Conservation (phyloP, 2,329 filamentous ascomycete species). For the Pezicula carpinea region DNA sequence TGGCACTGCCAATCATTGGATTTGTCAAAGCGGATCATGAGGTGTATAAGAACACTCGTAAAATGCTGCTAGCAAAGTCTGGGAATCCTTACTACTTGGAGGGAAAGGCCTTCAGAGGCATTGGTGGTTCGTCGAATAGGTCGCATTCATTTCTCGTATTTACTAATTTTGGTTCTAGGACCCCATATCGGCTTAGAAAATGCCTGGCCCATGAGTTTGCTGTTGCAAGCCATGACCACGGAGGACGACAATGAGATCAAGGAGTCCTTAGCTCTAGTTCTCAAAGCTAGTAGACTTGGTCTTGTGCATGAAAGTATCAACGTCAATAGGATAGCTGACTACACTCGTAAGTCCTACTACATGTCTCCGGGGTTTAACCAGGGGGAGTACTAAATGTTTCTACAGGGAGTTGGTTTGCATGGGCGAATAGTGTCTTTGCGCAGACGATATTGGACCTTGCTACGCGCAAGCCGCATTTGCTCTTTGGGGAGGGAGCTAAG, state of each 20-base stretch:
- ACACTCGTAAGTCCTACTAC: slow-evolving; percentile 59
- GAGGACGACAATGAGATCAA: slow-evolving; percentile 79
- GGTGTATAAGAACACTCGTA: slow-evolving; percentile 84
- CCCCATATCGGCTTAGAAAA: slow-evolving; percentile 77
- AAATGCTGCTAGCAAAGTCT: slow-evolving; percentile 43
- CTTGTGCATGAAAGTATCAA: slow-evolving; percentile 90
- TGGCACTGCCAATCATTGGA: slow-evolving; percentile 74
- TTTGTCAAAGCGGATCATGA: slow-evolving; percentile 62
- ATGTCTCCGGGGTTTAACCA: slow-evolving; percentile 9
- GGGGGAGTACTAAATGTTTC: background rate
- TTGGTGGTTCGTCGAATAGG: slow-evolving; percentile 63
- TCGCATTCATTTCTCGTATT: background rate
- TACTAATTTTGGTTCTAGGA: slow-evolving; percentile 31
- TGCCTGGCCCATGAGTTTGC: slow-evolving; percentile 94
- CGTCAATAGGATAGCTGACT: slow-evolving; percentile 63
- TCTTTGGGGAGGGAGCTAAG: slow-evolving; percentile 64
- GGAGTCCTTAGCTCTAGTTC: slow-evolving; percentile 67
- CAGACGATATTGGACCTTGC: slow-evolving; percentile 88
- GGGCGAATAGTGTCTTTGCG: slow-evolving; percentile 96
- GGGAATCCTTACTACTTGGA: slow-evolving; percentile 82
- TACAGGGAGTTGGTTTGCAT: slow-evolving; percentile 83
- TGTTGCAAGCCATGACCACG: slow-evolving; percentile 87
- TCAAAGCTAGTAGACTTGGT: slow-evolving; percentile 70
- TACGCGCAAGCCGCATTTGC: slow-evolving; percentile 78
- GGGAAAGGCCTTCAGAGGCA: slow-evolving; percentile 75